phyloP scores from a whole-genome alignment of 1,139 yeast genomes.

The Taphrina deformans region DNA sequence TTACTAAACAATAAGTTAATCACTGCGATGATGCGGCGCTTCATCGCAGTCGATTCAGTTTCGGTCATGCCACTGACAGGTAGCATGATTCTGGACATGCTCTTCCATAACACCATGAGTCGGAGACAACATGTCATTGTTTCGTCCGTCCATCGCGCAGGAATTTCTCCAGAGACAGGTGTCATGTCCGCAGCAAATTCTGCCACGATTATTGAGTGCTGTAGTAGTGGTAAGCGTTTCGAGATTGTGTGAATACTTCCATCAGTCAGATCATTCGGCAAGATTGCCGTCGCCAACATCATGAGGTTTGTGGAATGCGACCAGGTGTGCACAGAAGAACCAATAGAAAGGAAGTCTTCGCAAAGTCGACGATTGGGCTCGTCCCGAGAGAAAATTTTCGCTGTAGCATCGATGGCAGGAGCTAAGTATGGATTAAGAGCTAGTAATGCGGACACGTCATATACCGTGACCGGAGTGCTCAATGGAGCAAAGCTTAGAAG shows the following conservation, averaged over 20 bases:
- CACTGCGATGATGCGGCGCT: neutral
- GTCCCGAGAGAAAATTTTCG: slow-evolving; percentile 18
- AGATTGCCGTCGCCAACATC: neutral
- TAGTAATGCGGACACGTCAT: neutral
- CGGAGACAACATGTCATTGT: neutral
- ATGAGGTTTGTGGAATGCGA: neutral
- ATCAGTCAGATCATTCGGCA: neutral
- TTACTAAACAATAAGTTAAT: neutral
- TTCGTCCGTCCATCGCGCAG: neutral
- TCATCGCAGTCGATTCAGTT: neutral
- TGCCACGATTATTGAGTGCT: slow-evolving; percentile 22
- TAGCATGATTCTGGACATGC: neutral
- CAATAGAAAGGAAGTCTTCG: neutral
- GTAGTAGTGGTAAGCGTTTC: slow-evolving; percentile 5
- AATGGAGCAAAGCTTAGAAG: neutral
- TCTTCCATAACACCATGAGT: slow-evolving; percentile 3
- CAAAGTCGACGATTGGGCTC: slow-evolving; percentile 17
- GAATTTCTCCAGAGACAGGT: neutral
- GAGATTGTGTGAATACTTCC: neutral
- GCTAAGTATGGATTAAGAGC: slow-evolving; percentile 10
- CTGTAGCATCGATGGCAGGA: slow-evolving; percentile 26
- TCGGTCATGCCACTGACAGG: neutral
- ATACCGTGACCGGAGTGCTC: neutral
- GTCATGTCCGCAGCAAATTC: slow-evolving; percentile 8
- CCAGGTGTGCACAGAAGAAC: neutral